Conservation (phyloP, 768 basidiomycete species). For the Tricholomella constricta region DNA sequence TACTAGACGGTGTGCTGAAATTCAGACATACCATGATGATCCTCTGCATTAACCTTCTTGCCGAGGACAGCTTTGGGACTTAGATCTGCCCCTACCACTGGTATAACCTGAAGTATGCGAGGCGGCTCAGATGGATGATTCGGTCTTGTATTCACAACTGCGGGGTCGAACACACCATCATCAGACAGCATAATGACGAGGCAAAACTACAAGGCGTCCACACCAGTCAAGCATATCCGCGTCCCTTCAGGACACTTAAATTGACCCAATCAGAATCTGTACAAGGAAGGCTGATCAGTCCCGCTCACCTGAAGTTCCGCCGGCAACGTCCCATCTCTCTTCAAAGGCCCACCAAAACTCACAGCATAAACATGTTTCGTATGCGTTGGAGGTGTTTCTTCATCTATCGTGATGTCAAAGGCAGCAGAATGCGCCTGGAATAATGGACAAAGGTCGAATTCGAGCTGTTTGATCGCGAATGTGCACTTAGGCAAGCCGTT, state of each 20-base stretch:
- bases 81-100: constrained; percentile 24
- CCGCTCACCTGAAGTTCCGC: constrained; percentile 29
- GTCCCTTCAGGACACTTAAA: constrained; percentile 33
- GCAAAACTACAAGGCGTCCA: neutral
- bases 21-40: constrained; percentile 11
- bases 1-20: no score
- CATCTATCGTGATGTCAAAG: constrained; percentile 17
- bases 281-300: neutral
- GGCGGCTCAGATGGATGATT: constrained; percentile 34
- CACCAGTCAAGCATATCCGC: constrained; percentile 32
- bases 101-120: constrained; percentile 36
- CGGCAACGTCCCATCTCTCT: constrained; percentile 30
- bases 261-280: neutral
- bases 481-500: constrained; percentile 15
- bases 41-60: constrained; percentile 15
- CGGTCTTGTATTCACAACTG: constrained; percentile 31
- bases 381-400: constrained; percentile 33
- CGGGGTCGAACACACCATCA: neutral
- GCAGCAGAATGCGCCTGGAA: constrained; percentile 8
- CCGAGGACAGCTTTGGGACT: constrained; percentile 23
- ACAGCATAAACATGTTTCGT: constrained; percentile 30
- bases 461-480: constrained; percentile 18
- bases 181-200: neutral
- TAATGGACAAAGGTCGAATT: constrained; percentile 31
- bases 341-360: constrained; percentile 22